A percentile compares a stretch with the other conserved stretches of the same genome.
phyloP scores from a whole-genome alignment of 306 rosid genomes.

The Inga leiocalycina region DNA sequence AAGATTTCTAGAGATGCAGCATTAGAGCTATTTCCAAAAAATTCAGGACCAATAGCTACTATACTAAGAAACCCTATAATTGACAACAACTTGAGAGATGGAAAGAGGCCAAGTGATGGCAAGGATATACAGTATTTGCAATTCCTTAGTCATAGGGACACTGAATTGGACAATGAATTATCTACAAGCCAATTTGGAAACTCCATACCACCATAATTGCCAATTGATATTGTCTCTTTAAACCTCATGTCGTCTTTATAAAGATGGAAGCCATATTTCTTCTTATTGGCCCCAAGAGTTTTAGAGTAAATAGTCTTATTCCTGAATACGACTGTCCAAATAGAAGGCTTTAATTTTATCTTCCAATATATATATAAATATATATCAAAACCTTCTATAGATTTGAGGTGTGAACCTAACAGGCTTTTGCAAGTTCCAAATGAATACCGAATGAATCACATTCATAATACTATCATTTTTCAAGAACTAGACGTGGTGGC shows the following conservation, averaged over 20 bases:
- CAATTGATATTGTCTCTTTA: background rate
- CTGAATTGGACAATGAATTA: background rate
- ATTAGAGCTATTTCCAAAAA: background rate
- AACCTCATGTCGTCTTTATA: no score
- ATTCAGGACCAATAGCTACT: background rate
- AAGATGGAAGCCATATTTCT: no score
- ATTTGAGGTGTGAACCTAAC: no score
- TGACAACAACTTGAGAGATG: background rate
- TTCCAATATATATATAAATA: no score
- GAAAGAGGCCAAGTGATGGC: constrained; percentile 30
- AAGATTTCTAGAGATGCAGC: constrained; percentile 1
- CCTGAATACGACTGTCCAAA: no score
- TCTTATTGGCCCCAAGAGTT: no score
- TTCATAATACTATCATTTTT: no score
- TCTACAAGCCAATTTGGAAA: constrained; percentile 18
- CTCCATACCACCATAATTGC: background rate
- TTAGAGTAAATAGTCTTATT: no score
- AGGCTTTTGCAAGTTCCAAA: no score
- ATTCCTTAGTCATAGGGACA: background rate
- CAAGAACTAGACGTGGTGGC: background rate
- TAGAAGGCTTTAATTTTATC: no score
- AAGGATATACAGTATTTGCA: background rate
- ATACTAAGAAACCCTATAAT: constrained; percentile 2
- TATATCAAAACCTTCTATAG: no score
- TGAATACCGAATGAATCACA: no score